Conservation (phyloP, 257 asterid genomes). For the Solanum tacnaense region DNA sequence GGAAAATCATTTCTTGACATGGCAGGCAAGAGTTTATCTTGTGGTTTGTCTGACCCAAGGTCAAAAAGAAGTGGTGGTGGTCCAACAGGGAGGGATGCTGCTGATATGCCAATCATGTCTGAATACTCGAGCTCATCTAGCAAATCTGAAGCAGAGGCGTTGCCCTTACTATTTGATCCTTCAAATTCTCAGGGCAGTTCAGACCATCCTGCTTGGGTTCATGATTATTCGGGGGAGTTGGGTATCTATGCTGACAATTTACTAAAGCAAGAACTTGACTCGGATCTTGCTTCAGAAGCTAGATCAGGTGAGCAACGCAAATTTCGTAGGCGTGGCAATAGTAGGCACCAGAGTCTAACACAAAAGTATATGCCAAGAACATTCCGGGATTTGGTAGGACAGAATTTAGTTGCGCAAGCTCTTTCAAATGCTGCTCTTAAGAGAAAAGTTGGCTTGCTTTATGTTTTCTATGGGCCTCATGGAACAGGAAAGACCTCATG, state of each 20-base stretch:
- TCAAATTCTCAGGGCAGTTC: slow-evolving; percentile 66
- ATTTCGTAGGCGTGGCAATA: slow-evolving; percentile 24
- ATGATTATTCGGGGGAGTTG: slow-evolving; percentile 79
- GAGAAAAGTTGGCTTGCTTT: slow-evolving; percentile 64
- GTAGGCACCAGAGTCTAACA: slow-evolving; percentile 70
- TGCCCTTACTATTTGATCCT: slow-evolving; percentile 74
- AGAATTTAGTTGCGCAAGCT: slow-evolving; percentile 78
- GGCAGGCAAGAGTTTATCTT: slow-evolving; percentile 88
- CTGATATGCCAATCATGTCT: slow-evolving; percentile 43
- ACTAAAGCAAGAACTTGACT: slow-evolving; percentile 55
- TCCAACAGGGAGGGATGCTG: slow-evolving; percentile 23
- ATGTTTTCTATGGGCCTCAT: slow-evolving; percentile 77
- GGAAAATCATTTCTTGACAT: slow-evolving; percentile 82
- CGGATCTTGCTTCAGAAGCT: slow-evolving; percentile 82
- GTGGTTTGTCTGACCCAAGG: slow-evolving; percentile 82
- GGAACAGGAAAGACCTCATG: slow-evolving; percentile 89
- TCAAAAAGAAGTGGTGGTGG: slow-evolving; percentile 33
- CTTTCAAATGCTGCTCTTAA: slow-evolving; percentile 64
- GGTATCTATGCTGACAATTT: slow-evolving; percentile 77
- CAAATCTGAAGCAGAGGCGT: slow-evolving; percentile 62
- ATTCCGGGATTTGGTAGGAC: slow-evolving; percentile 80
- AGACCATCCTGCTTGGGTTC: slow-evolving; percentile 60
- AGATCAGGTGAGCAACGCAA: slow-evolving; percentile 42
- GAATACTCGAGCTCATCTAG: slow-evolving; percentile 59
- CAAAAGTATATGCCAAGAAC: slow-evolving; percentile 78